Conservation (phyloP, 148 eudicot species). For the Spergularia bocconei region DNA sequence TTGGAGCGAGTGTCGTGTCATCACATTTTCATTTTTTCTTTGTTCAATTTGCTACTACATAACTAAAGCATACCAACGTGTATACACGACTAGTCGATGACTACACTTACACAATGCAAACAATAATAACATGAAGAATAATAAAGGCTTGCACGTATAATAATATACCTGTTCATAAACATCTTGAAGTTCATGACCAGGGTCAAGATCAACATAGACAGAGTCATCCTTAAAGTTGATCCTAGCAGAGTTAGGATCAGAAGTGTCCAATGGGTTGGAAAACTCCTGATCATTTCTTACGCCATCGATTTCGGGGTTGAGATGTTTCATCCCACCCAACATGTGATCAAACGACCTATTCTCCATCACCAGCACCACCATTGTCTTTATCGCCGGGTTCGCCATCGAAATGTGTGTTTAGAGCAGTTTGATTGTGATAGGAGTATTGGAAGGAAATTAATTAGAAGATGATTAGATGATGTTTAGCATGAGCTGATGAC, state of each 20-base stretch:
- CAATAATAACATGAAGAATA: no score
- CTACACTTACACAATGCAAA: not conserved
- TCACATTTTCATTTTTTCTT: no score
- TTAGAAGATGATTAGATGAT: no score
- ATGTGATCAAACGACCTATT: slow-evolving; percentile 72
- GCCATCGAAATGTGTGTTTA: not conserved
- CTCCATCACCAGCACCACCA: slow-evolving; percentile 68
- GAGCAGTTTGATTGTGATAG: no score
- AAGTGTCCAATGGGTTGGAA: slow-evolving; percentile 49
- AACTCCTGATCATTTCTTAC: slow-evolving; percentile 37
- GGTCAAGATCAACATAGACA: slow-evolving; percentile 58
- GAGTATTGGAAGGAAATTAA: no score
- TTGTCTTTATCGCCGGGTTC: slow-evolving; percentile 50
- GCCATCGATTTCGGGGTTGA: slow-evolving; percentile 65
- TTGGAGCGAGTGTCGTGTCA: no score
- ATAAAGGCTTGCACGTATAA: no score
- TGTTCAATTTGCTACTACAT: no score
- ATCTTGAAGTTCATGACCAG: slow-evolving; percentile 68
- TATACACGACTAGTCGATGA: no score
- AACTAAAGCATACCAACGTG: no score
- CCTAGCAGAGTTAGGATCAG: slow-evolving; percentile 35
- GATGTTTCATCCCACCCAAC: slow-evolving; percentile 70
- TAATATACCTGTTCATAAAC: slow-evolving; percentile 50
- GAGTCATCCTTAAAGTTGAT: slow-evolving; percentile 40
- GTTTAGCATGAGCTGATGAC: no score